These are phyloP conservation scores for Pythium grandisporangium DNA, from an alignment of 352 stramenopile species.

Conservation along the genomic window DNA sequence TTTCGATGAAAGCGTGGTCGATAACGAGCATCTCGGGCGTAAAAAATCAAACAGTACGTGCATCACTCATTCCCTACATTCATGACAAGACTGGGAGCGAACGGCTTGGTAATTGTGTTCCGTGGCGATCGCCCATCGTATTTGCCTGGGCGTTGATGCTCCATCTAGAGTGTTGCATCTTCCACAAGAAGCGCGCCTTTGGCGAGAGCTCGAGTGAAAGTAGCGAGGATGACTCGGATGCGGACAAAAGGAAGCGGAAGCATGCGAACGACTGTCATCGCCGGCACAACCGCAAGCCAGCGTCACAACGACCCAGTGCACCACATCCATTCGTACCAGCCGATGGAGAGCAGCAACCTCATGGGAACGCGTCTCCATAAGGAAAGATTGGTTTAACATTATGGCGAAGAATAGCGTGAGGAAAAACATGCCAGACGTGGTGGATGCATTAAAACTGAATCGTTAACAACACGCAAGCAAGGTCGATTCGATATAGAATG, in stretches of 20 bases:
- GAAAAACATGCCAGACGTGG: too few species aligned
- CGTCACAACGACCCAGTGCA: slow-evolving; percentile 14
- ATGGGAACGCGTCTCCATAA: too few species aligned
- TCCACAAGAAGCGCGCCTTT: slow-evolving; percentile 90
- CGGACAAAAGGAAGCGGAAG: slow-evolving; percentile 12
- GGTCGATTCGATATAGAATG: too few species aligned
- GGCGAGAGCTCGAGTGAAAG: slow-evolving; percentile 89
- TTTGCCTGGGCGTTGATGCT: too few species aligned
- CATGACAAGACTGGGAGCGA: not conserved
- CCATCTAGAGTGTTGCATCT: slow-evolving; percentile 93
- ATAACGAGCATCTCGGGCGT: slow-evolving; percentile 89
- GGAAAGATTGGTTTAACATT: too few species aligned
- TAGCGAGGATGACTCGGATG: slow-evolving; percentile 70
- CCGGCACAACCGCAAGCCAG: slow-evolving; percentile 15
- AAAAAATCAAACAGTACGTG: slow-evolving; percentile 86
- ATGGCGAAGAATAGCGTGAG: too few species aligned
- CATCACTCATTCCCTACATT: not conserved
- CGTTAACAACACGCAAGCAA: too few species aligned
- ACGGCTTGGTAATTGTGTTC: too few species aligned
- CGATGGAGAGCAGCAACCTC: too few species aligned
- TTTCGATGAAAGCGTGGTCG: slow-evolving; percentile 85
- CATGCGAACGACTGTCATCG: slow-evolving; percentile 9
- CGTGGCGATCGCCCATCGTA: too few species aligned
- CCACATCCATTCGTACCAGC: slow-evolving; percentile 8
- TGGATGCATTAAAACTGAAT: too few species aligned